Evolutionary conservation across 2,329 filamentous ascomycete genomes (phyloP), one percentile per base, ranked within the genome.

Genomic region (Colletotrichum sp.): DNA sequence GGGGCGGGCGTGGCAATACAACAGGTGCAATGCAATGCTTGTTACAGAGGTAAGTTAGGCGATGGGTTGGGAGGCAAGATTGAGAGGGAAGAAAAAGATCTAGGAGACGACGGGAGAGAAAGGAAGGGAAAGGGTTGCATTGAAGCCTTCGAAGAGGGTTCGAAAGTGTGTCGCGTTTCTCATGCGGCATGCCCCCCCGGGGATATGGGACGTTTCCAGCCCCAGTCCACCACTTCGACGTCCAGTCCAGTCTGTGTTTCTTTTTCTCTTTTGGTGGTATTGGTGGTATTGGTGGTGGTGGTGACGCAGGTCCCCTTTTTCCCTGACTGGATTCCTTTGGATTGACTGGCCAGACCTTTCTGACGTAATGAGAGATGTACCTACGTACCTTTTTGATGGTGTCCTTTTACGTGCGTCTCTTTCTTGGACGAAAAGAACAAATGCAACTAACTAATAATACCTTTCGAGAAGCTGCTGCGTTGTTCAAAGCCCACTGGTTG

Each of bases 141-240:
- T 76, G 73, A 76, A 69, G 63, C 70, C 30, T 55, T 64, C 44
- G 26, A 73, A 69, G 70, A 76, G 73, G 73, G 70, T 76, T 76
- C 44, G 34, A 72, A 76, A 76, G 70, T 75, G 70, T 76, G 64
- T 76, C 73, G 73, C 64, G 70, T 76, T 76, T 76, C 73, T 73
- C 64, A 76, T 76, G 73, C 73, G 59, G 59, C 59, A 63, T 34
- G 59, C 62, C 69, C 34, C 34, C 49, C 62, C 16, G 21, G 62
- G 32, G 18, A 60, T 32, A 72, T 72, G 69, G 69, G 69, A 75
- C 63, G 72, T 72, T 72, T 72, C 72, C 63, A 72, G 72, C 44
- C 72, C 72, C 72, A 62, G 59, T 24, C 59, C 28, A n/a, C 59
- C 59, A 24, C 52, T 7, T 15, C 52, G 24, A 57, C 21, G 52